Evolutionary conservation across 768 basidiomycete species (phyloP), one percentile per base, ranked within the genome.

Genomic region (Suillus lakei): DNA sequence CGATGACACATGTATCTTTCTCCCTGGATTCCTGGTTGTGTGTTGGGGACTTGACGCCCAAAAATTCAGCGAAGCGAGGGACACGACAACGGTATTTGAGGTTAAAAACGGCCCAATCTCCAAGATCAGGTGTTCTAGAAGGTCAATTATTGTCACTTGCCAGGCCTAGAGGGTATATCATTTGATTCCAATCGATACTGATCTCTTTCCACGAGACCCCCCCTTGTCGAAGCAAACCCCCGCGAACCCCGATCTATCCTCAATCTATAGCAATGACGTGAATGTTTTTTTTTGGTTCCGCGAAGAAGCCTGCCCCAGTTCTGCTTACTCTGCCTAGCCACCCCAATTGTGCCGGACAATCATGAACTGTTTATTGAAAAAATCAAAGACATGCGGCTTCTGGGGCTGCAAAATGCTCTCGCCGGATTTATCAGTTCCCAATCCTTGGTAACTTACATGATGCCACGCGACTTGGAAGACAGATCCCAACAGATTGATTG

Each of bases 401-500:
- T 61, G 67, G 68, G 67, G 64, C 62, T 61, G 65, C 54, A 61
- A 68, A 59, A 66, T 66, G 59, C 30, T 69, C 69, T 59, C 59
- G 64, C 66, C 70, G 59, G 64, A 71, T 68, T 63, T 69, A 70
- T 70, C 68, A 66, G 59, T 65, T 73, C 67, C 75, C 70, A 62
- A 63, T 68, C 66, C 70, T 69, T 71, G 71, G 70, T 69, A 78
- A 73, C 72, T 62, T 41, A 26, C 66, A 43, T 66, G 62, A 65
- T 60, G 51, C 58, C 55, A 71, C 36, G 64, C 65, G 71, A 78
- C 64, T 67, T 51, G 58, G 30, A 61, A 66, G 65, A 32, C 38
- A 54, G 61, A 69, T 62, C 63, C 30, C 66, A 44, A 61, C 67
- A 68, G 60, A 67, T 60, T 59, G 66, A 69, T 58, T 43, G 64